Evolutionary conservation across 495 filamentous ascomycete genomes (phyloP).

Genomic region (Aspergillus bridgeri): DNA sequence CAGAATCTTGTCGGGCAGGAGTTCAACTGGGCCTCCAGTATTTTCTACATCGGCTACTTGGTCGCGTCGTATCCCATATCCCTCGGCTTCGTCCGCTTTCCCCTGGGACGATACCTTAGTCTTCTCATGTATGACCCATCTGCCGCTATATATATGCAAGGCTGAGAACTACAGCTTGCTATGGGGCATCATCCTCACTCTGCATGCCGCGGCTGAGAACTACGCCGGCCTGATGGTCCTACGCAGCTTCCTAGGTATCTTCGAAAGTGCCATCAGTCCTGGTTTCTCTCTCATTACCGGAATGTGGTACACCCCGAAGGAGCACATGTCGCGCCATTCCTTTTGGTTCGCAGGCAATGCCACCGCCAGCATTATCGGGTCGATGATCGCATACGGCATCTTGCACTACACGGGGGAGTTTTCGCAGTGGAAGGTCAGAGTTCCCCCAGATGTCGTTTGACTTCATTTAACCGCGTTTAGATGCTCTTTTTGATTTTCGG

Average conservation of each 20-base stretch:
- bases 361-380: slow-evolving; percentile 44
- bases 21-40: slow-evolving; percentile 44
- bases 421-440: slow-evolving; percentile 38
- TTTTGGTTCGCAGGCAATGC: slow-evolving; percentile 51
- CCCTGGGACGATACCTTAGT: slow-evolving; percentile 15
- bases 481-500: slow-evolving; percentile 38
- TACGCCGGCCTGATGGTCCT: slow-evolving; percentile 46
- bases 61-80: slow-evolving; percentile 34
- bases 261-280: slow-evolving; percentile 39
- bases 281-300: slow-evolving; percentile 24
- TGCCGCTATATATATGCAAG: background rate
- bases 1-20: slow-evolving; percentile 40
- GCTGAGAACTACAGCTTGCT: slow-evolving; percentile 14
- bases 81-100: slow-evolving; percentile 17
- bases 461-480: background rate
- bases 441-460: background rate
- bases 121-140: slow-evolving; percentile 10
- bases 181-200: slow-evolving; percentile 45
- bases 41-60: slow-evolving; percentile 25
- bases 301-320: slow-evolving; percentile 42
- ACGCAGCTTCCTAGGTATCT: slow-evolving; percentile 45
- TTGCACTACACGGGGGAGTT: slow-evolving; percentile 39
- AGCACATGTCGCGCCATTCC: slow-evolving; percentile 49
- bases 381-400: slow-evolving; percentile 47
- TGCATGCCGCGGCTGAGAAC: slow-evolving; percentile 42